phyloP scores from a whole-genome alignment of 2,329 filamentous ascomycete species.

The Herpotrichia juniperi region DNA sequence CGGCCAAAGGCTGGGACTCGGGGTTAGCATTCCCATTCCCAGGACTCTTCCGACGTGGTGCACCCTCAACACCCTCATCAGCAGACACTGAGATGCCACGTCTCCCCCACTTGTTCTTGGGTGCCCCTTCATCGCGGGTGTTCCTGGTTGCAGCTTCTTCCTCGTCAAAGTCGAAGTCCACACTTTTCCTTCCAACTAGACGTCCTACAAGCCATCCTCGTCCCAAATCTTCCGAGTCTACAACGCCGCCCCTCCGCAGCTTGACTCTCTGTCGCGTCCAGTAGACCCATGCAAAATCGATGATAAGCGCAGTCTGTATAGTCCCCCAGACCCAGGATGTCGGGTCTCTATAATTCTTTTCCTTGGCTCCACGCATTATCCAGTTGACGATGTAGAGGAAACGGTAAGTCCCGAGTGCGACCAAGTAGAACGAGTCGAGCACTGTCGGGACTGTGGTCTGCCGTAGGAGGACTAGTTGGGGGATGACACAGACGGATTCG shows the following conservation, averaged over 20 bases:
- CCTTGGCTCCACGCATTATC: constrained; percentile 72
- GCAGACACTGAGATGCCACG: constrained; percentile 66
- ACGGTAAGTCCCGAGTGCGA: constrained; percentile 85
- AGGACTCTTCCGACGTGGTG: constrained; percentile 27
- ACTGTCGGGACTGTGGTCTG: constrained; percentile 96
- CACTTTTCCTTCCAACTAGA: constrained; percentile 69
- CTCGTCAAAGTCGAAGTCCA: constrained; percentile 59
- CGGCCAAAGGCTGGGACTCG: constrained; percentile 48
- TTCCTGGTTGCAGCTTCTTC: constrained; percentile 59
- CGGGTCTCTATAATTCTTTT: constrained; percentile 64
- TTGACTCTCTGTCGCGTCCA: constrained; percentile 92
- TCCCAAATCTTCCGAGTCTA: constrained; percentile 86
- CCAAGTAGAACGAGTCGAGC: constrained; percentile 94
- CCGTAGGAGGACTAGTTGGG: constrained; percentile 87
- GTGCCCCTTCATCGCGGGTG: constrained; percentile 28
- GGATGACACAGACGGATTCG: constrained; percentile 88
- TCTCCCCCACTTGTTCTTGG: constrained; percentile 60
- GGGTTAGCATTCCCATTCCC: constrained; percentile 27
- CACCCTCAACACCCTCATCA: constrained; percentile 56
- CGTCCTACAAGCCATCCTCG: constrained; percentile 83
- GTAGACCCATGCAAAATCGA: constrained; percentile 98
- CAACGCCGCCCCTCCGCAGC: constrained; percentile 83
- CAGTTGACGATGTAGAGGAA: constrained; percentile 91
- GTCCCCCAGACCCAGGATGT: constrained; percentile 85
- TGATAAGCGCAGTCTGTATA: constrained; percentile 85